Evolutionary conservation across 768 basidiomycete genomes (phyloP), one percentile per base, ranked within the genome.

Genomic region (Amanita pseudoporphyria): DNA sequence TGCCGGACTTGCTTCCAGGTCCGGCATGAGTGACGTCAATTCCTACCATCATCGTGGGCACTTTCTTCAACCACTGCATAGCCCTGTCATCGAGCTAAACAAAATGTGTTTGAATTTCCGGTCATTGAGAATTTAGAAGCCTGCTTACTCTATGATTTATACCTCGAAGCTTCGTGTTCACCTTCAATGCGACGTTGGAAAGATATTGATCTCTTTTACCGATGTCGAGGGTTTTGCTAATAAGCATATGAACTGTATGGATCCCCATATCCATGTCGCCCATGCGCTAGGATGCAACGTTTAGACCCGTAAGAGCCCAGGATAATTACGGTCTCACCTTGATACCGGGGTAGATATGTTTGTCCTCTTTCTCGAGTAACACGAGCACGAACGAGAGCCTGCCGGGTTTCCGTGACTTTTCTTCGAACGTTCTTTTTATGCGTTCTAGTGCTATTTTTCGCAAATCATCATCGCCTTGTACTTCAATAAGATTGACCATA

Each of bases 21-120:
- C 84, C 76, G 3, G 87, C 85, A 54, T 91, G 87, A 0, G 86
- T 90, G 0, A 88, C 86, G 58, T 91, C 87, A 54, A 88, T 86
- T 0, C 89, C 89, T 3, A 92, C 81, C 59, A 92, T 66, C 83
- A 92, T 91, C 9, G 88, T 90, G 47, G 73, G 73, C 55, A 72
- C 71, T 62, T 76, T 76, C 1, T 62, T 77, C 40, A 90, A 64
- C 87, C 87, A 90, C 33, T 53, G 57, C 73, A 82, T 77, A 1
- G 77, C 74, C 1, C 52, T 56, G 0, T 68, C 60, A 30, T 82
- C 82, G 9, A 89, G 65, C 76, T 77, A n/a, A n/a, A n/a, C n/a
- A 53, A 12, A 43, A 21, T 36, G 28, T n/a, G 44, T 45, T 30
- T 35, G 19, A 49, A 36, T 9, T 6, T 35, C n/a, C 5, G 30